Base-by-base conservation (phyloP, 1,284 basidiomycete species). In the Ustanciosporium gigantosporum region DNA sequence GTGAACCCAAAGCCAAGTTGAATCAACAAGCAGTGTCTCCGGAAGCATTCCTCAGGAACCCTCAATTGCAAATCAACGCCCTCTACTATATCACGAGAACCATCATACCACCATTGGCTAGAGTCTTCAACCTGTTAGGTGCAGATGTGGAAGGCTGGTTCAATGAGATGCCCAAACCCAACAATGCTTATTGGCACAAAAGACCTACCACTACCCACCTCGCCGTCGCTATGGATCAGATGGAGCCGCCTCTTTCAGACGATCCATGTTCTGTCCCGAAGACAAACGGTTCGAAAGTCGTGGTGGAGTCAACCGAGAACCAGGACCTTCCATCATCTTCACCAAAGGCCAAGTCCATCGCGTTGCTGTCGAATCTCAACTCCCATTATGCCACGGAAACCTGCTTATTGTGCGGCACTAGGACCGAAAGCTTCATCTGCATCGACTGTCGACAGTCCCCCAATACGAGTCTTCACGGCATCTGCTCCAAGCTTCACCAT, bases 121-220 rank as follows among this genome's bases (percentile, higher is more conserved):
- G 94, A 27, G 86, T 98, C 35, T 91, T 97, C 81, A 92, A 89
- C 70, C 84, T 97, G 21, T 83, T 94, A 24, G 94, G 95, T 5
- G 91, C 88, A 4, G 89, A 96, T 70, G 88, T 96, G 25, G 84
- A 84, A 42, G 80, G 82, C 24, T 98, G 95, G 95, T 96, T 87
- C 71, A 84, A 88, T 48, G 87, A 88, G 35, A 92, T 95, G 89
- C 89, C 91, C 17, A 53, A 47, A 56, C 65, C 56, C 8, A 51
- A 49, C 43, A 56, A 55, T 25, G 37, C 48, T 15, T 39, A 46
- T 31, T 52, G 57, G 52, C 46, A 55, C 43, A 44, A 47, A 16
- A 29, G 44, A 14, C 46, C 19, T 9, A 9, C 45, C 16, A 44
- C 50, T 11, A 25, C 44, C 1, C 25, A 48, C 22, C 37, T 47